Percentiles rank a stretch among this genome's conserved stretches.
Evolutionary conservation across 2,329 filamentous ascomycete species (phyloP).

Genomic region (Penicillium frequentans): DNA sequence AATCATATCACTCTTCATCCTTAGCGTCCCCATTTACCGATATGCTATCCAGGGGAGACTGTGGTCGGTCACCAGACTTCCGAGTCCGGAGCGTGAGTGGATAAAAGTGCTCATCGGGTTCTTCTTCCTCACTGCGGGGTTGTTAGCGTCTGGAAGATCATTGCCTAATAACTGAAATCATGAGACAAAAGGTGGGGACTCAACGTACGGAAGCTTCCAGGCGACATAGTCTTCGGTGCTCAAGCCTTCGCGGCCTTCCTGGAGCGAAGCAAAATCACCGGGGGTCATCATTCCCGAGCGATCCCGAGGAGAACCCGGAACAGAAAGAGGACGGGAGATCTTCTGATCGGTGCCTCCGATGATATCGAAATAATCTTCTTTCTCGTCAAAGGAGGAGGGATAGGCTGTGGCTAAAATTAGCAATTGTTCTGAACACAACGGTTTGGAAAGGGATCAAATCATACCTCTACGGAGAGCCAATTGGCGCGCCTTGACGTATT

Average conservation of each 20-base stretch:
- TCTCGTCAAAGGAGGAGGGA: constrained; percentile 74
- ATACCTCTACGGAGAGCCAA: constrained; percentile 74
- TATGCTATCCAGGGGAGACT: constrained; percentile 39
- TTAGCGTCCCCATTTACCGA: constrained; percentile 28
- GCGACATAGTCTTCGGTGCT: constrained; percentile 97
- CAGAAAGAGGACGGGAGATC: constrained; percentile 90
- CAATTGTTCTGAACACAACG: not conserved
- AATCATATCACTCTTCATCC: constrained; percentile 2
- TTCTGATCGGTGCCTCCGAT: constrained; percentile 93
- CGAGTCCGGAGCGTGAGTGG: constrained; percentile 64
- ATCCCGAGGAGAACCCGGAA: constrained; percentile 88
- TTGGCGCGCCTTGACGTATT: constrained; percentile 97
- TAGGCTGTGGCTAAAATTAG: constrained; percentile 62
- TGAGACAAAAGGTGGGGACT: not conserved
- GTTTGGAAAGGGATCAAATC: not conserved
- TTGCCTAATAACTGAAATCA: not conserved
- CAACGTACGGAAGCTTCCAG: constrained; percentile 94
- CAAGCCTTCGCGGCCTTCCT: constrained; percentile 89
- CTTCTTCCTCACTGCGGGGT: constrained; percentile 79
- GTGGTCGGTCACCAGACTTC: constrained; percentile 37
- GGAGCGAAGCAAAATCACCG: constrained; percentile 92
- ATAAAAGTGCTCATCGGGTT: constrained; percentile 75
- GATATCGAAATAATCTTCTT: constrained; percentile 81
- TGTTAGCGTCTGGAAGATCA: constrained; percentile 2
- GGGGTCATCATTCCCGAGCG: constrained; percentile 98